These are phyloP conservation scores for Avicennia marina DNA, from an alignment of 257 asterid species.

Conservation along the genomic window DNA sequence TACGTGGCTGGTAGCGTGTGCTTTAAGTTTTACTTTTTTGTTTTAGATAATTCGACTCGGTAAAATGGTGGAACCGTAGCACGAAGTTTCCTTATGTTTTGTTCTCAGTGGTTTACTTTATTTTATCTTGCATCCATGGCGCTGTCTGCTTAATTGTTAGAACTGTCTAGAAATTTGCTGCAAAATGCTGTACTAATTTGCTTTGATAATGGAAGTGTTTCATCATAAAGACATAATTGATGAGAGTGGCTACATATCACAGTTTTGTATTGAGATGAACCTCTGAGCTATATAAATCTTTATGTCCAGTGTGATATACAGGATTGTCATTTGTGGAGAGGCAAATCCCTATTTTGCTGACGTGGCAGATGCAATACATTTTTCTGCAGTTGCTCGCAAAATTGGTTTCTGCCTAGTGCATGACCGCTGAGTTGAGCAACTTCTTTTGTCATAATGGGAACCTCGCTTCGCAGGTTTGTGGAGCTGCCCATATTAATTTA, in stretches of 20 bases:
- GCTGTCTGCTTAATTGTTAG: not conserved
- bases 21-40: too few species aligned
- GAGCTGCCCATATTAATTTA: slow-evolving; percentile 6
- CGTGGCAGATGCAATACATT: slow-evolving; percentile 36
- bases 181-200: slow-evolving; percentile 3
- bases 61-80: slow-evolving; percentile 9
- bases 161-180: slow-evolving; percentile 3
- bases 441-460: slow-evolving; percentile 61
- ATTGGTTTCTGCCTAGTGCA: slow-evolving; percentile 50
- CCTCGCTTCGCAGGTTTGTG: slow-evolving; percentile 71
- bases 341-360: slow-evolving; percentile 19
- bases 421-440: slow-evolving; percentile 55
- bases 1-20: slow-evolving; percentile 19
- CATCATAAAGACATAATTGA: not conserved
- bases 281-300: not conserved
- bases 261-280: not conserved
- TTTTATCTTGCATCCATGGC: not conserved
- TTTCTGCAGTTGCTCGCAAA: slow-evolving; percentile 37
- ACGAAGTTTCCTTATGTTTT: not conserved
- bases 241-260: slow-evolving; percentile 3
- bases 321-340: slow-evolving; percentile 35
- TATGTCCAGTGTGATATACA: slow-evolving; percentile 13
- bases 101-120: not conserved
- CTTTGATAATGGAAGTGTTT: not conserved
- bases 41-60: too few species aligned